These are phyloP conservation scores for Endocarpon pusillum DNA, from an alignment of 495 filamentous ascomycete genomes.

Conservation along the genomic window DNA sequence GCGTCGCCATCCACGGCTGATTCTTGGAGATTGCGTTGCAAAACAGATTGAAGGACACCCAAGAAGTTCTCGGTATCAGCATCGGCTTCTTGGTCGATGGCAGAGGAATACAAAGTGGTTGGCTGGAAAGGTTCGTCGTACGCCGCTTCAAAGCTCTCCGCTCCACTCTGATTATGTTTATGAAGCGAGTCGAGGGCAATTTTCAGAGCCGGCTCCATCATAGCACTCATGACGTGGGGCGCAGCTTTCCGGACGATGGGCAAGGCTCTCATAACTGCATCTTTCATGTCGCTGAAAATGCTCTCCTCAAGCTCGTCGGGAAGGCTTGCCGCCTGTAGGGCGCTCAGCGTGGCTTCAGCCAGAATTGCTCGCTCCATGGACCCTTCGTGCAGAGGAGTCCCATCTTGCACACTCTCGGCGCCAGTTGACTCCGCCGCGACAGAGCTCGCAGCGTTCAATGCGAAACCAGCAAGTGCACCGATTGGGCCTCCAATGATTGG, in stretches of 20 bases:
- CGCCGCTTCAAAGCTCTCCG: constrained; percentile 6
- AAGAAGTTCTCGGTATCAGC: constrained; percentile 8
- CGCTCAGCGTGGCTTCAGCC: constrained; percentile 15
- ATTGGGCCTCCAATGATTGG: constrained; percentile 16
- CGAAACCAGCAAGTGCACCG: constrained; percentile 10
- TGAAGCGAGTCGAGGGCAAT: constrained; percentile 10
- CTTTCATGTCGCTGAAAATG: constrained; percentile 10
- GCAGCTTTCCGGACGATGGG: constrained; percentile 8
- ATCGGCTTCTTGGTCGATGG: constrained; percentile 8
- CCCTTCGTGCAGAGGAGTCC: constrained; percentile 2
- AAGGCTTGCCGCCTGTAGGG: constrained; percentile 6
- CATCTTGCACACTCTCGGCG: constrained; percentile 5
- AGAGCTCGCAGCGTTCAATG: constrained; percentile 9
- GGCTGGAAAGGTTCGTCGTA: constrained; percentile 1
- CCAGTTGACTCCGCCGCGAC: constrained; percentile 4
- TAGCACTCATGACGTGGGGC: constrained; percentile 9
- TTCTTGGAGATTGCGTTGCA: constrained; percentile 6
- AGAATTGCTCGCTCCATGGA: constrained; percentile 18
- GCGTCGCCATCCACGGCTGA: constrained; percentile 7
- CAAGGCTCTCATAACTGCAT: constrained; percentile 5
- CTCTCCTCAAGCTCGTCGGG: constrained; percentile 6
- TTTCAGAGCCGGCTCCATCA: constrained; percentile 10
- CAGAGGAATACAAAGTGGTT: constrained; percentile 3
- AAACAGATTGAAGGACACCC: constrained; percentile 4
- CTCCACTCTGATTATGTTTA: constrained; percentile 5